These are phyloP conservation scores for Lecanosticta acicola DNA, from an alignment of 2,329 filamentous ascomycete genomes.

Conservation along the genomic window DNA sequence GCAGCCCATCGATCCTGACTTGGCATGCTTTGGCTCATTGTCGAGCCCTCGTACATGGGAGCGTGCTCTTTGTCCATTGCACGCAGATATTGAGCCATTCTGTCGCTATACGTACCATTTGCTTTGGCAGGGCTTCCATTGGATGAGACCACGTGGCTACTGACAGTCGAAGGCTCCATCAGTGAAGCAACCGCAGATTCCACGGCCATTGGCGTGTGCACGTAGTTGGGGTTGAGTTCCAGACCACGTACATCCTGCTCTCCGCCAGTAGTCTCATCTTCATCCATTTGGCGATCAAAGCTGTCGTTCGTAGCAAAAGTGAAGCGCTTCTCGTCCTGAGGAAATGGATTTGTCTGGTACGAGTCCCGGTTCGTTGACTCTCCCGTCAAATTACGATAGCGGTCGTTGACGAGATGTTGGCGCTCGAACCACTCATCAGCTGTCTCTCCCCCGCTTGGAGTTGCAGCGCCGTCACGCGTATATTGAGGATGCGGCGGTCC, in stretches of 20 bases:
- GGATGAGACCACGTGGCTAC: slow-evolving; percentile 29
- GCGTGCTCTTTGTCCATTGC: slow-evolving; percentile 20
- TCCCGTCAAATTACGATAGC: slow-evolving; percentile 43
- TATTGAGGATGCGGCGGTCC: slow-evolving; percentile 43
- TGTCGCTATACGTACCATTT: slow-evolving; percentile 26
- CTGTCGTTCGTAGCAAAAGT: slow-evolving; percentile 53
- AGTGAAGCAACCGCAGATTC: slow-evolving; percentile 90
- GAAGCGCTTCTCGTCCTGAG: slow-evolving; percentile 48
- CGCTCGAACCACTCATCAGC: slow-evolving; percentile 47
- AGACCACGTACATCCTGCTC: slow-evolving; percentile 59
- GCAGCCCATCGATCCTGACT: slow-evolving; percentile 34
- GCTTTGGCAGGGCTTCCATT: slow-evolving; percentile 20
- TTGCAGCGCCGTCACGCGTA: slow-evolving; percentile 37
- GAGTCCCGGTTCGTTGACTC: slow-evolving; percentile 28
- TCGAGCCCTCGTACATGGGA: slow-evolving; percentile 30
- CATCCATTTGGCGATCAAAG: slow-evolving; percentile 35
- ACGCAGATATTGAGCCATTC: slow-evolving; percentile 24
- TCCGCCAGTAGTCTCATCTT: slow-evolving; percentile 51
- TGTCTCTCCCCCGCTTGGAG: slow-evolving; percentile 33
- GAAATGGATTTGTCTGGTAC: slow-evolving; percentile 47
- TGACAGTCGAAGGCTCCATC: slow-evolving; percentile 75
- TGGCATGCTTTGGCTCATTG: slow-evolving; percentile 26
- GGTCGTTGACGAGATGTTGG: slow-evolving; percentile 57
- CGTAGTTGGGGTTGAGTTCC: slow-evolving; percentile 67
- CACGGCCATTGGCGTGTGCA: slow-evolving; percentile 65